These are phyloP conservation scores for Cryptococcus jaspeensis DNA, from an alignment of 1,284 basidiomycete genomes.

Conservation along the genomic window DNA sequence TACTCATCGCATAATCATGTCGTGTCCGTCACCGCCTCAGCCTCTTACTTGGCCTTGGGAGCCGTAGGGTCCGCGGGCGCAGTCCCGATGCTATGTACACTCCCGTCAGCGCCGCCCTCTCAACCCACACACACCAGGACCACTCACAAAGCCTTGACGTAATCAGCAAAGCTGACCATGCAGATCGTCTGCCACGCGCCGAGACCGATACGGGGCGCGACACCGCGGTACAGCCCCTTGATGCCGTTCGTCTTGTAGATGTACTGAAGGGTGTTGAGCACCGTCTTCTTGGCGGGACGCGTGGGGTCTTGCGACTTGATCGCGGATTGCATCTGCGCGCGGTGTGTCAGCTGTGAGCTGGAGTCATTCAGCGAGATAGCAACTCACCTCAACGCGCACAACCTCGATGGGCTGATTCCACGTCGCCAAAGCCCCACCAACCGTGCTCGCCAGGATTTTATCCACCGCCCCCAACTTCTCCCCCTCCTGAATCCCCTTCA, in stretches of 20 bases:
- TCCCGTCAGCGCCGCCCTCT: too few relatives aligned
- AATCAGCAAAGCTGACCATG: slow-evolving; percentile 97
- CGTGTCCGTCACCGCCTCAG: too few relatives aligned
- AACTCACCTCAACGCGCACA: slow-evolving; percentile 48
- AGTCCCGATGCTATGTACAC: too few relatives aligned
- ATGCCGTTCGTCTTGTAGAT: slow-evolving; percentile 97
- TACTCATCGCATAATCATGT: too few relatives aligned
- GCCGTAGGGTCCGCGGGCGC: too few relatives aligned
- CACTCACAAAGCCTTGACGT: slow-evolving; percentile 76
- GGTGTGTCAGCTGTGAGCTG: not conserved
- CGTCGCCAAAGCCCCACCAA: slow-evolving; percentile 91
- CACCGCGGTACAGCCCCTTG: slow-evolving; percentile 95
- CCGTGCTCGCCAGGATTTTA: slow-evolving; percentile 84
- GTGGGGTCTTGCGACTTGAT: slow-evolving; percentile 73
- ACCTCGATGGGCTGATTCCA: slow-evolving; percentile 99
- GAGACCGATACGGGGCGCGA: slow-evolving; percentile 92
- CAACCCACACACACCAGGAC: too few relatives aligned
- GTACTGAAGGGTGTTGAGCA: slow-evolving; percentile 83
- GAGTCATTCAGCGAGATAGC: too few relatives aligned
- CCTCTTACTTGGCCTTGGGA: too few relatives aligned
- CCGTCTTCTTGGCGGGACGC: slow-evolving; percentile 83
- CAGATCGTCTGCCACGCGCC: slow-evolving; percentile 68
- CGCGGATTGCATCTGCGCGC: slow-evolving; percentile 94
- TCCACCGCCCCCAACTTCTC: slow-evolving; percentile 76
- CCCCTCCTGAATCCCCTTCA: slow-evolving; percentile 61